Conservation (phyloP, 352 stramenopile genomes). For the Globisporangium cystogenes region DNA sequence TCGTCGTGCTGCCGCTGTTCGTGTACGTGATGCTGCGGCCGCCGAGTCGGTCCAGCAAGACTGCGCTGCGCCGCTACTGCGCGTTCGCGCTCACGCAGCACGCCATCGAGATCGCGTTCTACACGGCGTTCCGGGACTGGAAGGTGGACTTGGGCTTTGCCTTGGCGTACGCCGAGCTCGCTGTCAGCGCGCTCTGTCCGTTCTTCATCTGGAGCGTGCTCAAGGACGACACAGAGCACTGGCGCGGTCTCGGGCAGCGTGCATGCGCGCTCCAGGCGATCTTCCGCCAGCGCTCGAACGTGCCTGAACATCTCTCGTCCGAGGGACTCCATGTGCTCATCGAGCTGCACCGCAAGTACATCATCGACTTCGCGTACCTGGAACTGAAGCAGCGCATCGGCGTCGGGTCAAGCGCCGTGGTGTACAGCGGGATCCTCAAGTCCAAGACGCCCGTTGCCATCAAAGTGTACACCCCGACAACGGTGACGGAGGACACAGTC, state of each 20-base stretch:
- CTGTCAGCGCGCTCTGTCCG: slow-evolving; percentile 14
- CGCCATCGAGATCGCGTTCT: slow-evolving; percentile 18
- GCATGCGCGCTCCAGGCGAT: slow-evolving; percentile 6
- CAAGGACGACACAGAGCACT: slow-evolving; percentile 65
- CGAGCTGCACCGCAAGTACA: slow-evolving; percentile 63
- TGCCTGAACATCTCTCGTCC: slow-evolving; percentile 22
- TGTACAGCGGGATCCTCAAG: slow-evolving; percentile 42
- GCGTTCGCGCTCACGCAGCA: slow-evolving; percentile 31
- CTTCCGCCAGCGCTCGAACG: slow-evolving; percentile 3
- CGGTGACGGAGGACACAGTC: slow-evolving; percentile 9
- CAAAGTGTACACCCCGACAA: slow-evolving; percentile 37
- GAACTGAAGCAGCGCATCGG: slow-evolving; percentile 45
- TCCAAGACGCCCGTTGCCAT: slow-evolving; percentile 31
- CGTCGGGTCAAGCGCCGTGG: slow-evolving; percentile 32
- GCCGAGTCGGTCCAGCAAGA: slow-evolving; percentile 20
- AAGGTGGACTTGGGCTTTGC: slow-evolving; percentile 16
- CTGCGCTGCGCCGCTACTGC: slow-evolving; percentile 27
- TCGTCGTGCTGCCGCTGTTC: slow-evolving; percentile 16
- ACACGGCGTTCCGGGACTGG: slow-evolving; percentile 20
- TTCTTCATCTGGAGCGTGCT: slow-evolving; percentile 61
- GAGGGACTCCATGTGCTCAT: slow-evolving; percentile 58
- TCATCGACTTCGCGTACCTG: slow-evolving; percentile 62
- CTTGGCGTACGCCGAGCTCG: slow-evolving; percentile 20
- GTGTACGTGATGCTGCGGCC: slow-evolving; percentile 20
- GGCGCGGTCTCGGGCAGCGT: slow-evolving; percentile 28